Evolutionary conservation across 495 filamentous ascomycete species (phyloP), one percentile per base, ranked within the genome.

Genomic region (Penicillium diatomitis): DNA sequence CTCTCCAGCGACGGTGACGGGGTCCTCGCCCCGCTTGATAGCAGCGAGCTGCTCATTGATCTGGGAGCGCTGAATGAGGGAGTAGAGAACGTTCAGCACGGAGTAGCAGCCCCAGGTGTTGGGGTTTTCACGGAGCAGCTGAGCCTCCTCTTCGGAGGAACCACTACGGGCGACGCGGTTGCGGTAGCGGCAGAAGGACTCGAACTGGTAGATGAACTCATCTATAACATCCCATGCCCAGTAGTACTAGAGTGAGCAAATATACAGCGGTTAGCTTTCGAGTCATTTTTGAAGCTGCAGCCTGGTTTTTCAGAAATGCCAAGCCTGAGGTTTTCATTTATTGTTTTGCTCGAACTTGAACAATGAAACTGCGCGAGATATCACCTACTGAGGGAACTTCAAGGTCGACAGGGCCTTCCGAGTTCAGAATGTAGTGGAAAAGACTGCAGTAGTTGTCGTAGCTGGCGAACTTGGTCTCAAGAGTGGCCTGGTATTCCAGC

Each of bases 211-310:
- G 71, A 98, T 97, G 74, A 98, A 98, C 64, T 98, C 92, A 62
- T 98, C 92, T 69, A 98, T 97, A 51, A 96, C 94, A 72, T 98
- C 92, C 92, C 94, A 98, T 11, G 92, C 94, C 92, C 92, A 98
- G 74, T 89, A 95, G 71, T 95, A 90, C 92, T 98, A 70, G 68
- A 46, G 4, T 32, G 38, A 48, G 20, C 0, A 20, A 20, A 20
- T 20, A 20, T 20, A 0, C 20, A 20, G 20, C 20, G 20, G 20
- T 20, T 20, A 20, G 20, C 20, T 20, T 20, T 20, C 20, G 20
- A 20, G 20, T 20, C 20, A 20, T 20, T 20, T 20, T 20, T 20
- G 20, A 20, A 20, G 20, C 20, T 20, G 20, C 20, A 20, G 20
- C 20, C 20, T 20, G 20, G 20, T 20, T 31, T 46, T 10, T 34